Percentiles rank a stretch among this genome's conserved stretches.
Evolutionary conservation across 2,329 filamentous ascomycete species (phyloP).

Genomic region (Chaetomium sp.): DNA sequence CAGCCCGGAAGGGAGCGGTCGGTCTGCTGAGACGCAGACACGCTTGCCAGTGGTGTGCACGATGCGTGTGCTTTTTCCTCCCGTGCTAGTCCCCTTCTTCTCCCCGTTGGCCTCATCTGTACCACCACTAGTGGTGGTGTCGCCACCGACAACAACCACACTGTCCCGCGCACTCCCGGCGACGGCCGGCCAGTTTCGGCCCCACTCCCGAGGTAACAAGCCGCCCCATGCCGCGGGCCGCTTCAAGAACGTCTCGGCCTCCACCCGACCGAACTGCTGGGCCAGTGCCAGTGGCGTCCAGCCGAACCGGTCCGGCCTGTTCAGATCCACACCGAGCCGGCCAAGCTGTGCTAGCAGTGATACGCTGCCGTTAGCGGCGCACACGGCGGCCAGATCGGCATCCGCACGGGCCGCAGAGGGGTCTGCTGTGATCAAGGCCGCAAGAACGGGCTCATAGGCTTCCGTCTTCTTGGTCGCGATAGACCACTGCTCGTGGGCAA

Average conservation of each 20-base stretch:
- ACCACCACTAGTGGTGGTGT: too few species aligned
- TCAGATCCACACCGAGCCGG: slow-evolving; percentile 12
- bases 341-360: slow-evolving; percentile 13
- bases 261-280: slow-evolving; percentile 1
- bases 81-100: not conserved
- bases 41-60: not conserved
- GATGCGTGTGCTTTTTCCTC: not conserved
- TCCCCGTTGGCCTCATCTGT: not conserved
- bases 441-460: slow-evolving; percentile 12
- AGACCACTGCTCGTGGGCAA: slow-evolving; percentile 19
- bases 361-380: slow-evolving; percentile 18
- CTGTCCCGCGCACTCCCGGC: too few species aligned
- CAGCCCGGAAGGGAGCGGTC: slow-evolving; percentile 16
- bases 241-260: slow-evolving; percentile 16
- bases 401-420: slow-evolving; percentile 9
- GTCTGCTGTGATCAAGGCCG: slow-evolving; percentile 9
- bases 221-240: slow-evolving; percentile 13
- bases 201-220: slow-evolving; percentile 14
- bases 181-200: too few species aligned
- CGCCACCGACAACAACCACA: too few species aligned
- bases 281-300: slow-evolving; percentile 22
- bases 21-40: slow-evolving; percentile 16
- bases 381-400: slow-evolving; percentile 14
- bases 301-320: slow-evolving; percentile 17
- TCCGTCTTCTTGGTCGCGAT: not conserved